Evolutionary conservation across 2,329 filamentous ascomycete species (phyloP), one percentile per base, ranked within the genome.

Genomic region (Fusarium sp.): DNA sequence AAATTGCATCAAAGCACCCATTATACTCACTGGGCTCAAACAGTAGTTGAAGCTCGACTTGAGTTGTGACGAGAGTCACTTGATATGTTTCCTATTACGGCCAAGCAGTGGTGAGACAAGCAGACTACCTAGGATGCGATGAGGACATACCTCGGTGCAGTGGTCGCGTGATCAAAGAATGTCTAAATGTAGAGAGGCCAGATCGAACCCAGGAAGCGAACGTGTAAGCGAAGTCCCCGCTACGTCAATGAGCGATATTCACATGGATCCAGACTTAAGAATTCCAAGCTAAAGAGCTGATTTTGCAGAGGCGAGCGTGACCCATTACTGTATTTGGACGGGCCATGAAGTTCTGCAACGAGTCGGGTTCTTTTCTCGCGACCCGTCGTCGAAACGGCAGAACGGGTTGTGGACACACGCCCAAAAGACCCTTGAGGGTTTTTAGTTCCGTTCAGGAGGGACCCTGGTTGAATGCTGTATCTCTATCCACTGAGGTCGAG

Each of bases 241-340:
- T 13, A 34, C 12, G 31, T 34, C 31, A 6, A 34, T 13, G 12
- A 34, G 12, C 6, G 31, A 34, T 34, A 34, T 6, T 34, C 31
- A 12, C 31, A 34, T 13, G 31, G 31, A n/a, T n/a, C 31, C 13
- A n/a, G 31, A 13, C 6, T 13, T 32, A 12, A 13, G 12, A 32
- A 11, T 13, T 12, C n/a, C 31, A 36, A 34, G 34, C 22, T 34
- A 24, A 15, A 35, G 19, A 40, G 31, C 35, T 41, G 56, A 62
- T 43, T 24, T 43, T 42, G 46, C 19, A 49, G 24, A 44, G 24
- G 32, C 22, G 22, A 35, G 51, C 61, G 56, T 65, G 61, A 64
- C 61, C 38, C 22, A 53, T 65, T 65, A 26, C 61, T 44, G 8
- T 15, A 49, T 62, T 44, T 13, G 50, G 56, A 46, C 31, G 46